A percentile compares a stretch with the other conserved stretches of the same genome.
Conservation (phyloP, 768 basidiomycete species). For the Rhizopogon sp. region DNA sequence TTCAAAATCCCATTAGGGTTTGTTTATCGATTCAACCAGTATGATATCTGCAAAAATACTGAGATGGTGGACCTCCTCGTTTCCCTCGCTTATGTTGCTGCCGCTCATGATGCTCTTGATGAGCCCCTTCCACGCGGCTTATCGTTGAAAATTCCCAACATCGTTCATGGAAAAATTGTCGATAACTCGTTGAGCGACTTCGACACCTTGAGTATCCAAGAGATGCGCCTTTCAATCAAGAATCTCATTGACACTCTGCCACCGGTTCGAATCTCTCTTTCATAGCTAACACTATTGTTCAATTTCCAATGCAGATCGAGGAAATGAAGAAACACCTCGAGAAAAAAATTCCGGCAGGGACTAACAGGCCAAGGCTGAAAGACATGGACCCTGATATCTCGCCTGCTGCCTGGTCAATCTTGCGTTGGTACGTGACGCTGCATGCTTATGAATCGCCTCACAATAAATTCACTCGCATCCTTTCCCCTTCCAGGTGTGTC, state of each 20-base stretch:
- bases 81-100: conserved; percentile 55
- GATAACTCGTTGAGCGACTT: conserved; percentile 46
- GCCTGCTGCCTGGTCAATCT: conserved; percentile 60
- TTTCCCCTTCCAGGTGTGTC: conserved; percentile 43
- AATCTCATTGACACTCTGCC: conserved; percentile 44
- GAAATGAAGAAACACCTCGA: conserved; percentile 58
- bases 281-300: neutral
- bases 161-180: conserved; percentile 1
- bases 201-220: conserved; percentile 34
- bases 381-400: conserved; percentile 45
- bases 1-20: neutral
- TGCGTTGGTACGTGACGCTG: conserved; percentile 46
- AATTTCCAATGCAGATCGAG: conserved; percentile 31
- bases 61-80: conserved; percentile 64
- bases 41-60: conserved; percentile 64
- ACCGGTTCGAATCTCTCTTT: conserved; percentile 29
- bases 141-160: conserved; percentile 46
- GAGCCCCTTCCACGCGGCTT: conserved; percentile 59
- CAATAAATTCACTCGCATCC: neutral
- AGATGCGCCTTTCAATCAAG: conserved; percentile 45
- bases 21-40: conserved; percentile 30
- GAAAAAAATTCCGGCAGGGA: conserved; percentile 43
- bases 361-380: conserved; percentile 47
- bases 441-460: neutral
- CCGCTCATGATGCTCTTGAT: conserved; percentile 46